Evolutionary conservation across 2,329 filamentous ascomycete species (phyloP).

Genomic region (Botrytis medusae): DNA sequence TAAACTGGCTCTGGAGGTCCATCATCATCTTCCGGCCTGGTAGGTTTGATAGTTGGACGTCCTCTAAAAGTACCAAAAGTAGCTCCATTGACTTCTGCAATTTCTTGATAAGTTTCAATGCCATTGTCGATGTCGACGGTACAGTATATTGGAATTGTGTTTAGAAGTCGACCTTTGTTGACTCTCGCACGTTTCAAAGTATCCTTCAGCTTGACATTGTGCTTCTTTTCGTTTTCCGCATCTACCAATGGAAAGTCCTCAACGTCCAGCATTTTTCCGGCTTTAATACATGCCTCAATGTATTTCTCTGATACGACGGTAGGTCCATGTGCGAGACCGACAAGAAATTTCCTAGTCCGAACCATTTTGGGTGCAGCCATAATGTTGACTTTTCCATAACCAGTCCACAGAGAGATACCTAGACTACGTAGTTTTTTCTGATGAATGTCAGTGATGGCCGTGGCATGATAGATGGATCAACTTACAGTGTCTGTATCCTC

Average conservation of each 20-base stretch:
- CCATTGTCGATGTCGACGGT: slow-evolving; percentile 78
- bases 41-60: slow-evolving; percentile 60
- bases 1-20: slow-evolving; percentile 72
- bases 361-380: slow-evolving; percentile 84
- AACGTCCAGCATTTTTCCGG: slow-evolving; percentile 62
- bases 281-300: slow-evolving; percentile 73
- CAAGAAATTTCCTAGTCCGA: slow-evolving; percentile 91
- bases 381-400: slow-evolving; percentile 76
- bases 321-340: slow-evolving; percentile 78
- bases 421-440: slow-evolving; percentile 79
- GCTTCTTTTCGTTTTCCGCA: slow-evolving; percentile 67
- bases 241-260: slow-evolving; percentile 70
- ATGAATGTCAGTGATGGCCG: slow-evolving; percentile 26
- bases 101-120: slow-evolving; percentile 78
- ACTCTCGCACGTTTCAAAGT: slow-evolving; percentile 69
- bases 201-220: slow-evolving; percentile 66
- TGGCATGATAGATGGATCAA: slow-evolving; percentile 23
- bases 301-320: slow-evolving; percentile 75
- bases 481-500: slow-evolving; percentile 81
- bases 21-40: slow-evolving; percentile 59
- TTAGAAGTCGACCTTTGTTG: slow-evolving; percentile 75
- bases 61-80: slow-evolving; percentile 70
- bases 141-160: slow-evolving; percentile 78
- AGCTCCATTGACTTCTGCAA: slow-evolving; percentile 86
- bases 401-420: slow-evolving; percentile 77